Conservation (phyloP, 2,329 filamentous ascomycete species). For the Botrytis aclada region DNA sequence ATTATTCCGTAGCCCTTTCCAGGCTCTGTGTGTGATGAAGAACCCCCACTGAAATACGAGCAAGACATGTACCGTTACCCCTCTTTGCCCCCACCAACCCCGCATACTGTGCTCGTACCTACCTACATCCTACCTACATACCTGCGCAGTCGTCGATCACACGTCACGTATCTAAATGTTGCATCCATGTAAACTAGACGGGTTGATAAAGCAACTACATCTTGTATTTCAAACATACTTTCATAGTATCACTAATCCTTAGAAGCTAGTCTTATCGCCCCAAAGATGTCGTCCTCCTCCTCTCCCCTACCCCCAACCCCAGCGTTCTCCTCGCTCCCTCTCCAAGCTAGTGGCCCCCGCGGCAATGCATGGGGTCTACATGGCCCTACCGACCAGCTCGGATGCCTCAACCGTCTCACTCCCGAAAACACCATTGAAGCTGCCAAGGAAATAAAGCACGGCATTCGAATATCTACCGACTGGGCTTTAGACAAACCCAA, state of each 20-base stretch:
- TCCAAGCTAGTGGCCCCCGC: constrained; percentile 41
- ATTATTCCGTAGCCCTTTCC: not conserved
- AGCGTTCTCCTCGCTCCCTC: constrained; percentile 41
- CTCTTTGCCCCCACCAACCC: not conserved
- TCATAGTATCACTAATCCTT: not conserved
- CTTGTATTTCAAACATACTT: not conserved
- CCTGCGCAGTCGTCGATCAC: not conserved
- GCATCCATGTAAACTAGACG: not conserved
- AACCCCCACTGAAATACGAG: not conserved
- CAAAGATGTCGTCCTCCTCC: not conserved
- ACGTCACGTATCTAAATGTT: not conserved
- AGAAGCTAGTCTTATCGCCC: not conserved
- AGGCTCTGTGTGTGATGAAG: not conserved
- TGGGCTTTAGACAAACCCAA: constrained; percentile 7
- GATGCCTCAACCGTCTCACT: constrained; percentile 46
- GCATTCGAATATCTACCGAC: constrained; percentile 15
- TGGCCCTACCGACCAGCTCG: constrained; percentile 44
- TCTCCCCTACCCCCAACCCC: not conserved
- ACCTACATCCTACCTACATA: not conserved
- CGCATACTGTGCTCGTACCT: not conserved
- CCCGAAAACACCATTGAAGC: constrained; percentile 39
- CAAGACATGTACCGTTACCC: not conserved
- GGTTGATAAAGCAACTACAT: not conserved
- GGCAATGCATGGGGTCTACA: constrained; percentile 45
- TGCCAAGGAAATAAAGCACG: constrained; percentile 19